Conservation (phyloP, 805 yeast species). For the Schwanniomyces polymorphus region DNA sequence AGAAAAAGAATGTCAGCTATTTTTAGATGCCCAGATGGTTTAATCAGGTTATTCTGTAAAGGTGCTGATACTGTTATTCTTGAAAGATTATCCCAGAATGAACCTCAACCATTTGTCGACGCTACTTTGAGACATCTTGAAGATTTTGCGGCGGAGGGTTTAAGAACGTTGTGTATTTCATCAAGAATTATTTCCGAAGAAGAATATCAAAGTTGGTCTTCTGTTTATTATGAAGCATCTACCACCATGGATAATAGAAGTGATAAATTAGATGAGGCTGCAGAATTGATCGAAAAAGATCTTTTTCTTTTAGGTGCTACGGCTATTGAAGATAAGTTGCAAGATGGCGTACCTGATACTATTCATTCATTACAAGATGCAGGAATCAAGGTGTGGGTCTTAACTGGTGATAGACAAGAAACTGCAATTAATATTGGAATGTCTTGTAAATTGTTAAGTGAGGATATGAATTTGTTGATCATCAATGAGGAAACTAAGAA, state of each 20-base stretch:
- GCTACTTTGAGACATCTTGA: slow-evolving; percentile 86
- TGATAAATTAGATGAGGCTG: slow-evolving; percentile 79
- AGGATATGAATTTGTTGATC: slow-evolving; percentile 91
- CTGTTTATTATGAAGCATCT: slow-evolving; percentile 72
- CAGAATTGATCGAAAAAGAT: slow-evolving; percentile 82
- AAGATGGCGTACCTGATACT: slow-evolving; percentile 98
- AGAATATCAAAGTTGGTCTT: slow-evolving; percentile 75
- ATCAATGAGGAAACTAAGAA: slow-evolving; percentile 83
- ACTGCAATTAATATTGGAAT: slow-evolving; percentile 98
- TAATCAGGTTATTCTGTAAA: slow-evolving; percentile 83
- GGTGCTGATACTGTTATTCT: slow-evolving; percentile 98
- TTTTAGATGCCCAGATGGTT: slow-evolving; percentile 91
- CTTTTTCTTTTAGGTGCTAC: slow-evolving; percentile 90
- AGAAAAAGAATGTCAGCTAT: slow-evolving; percentile 97
- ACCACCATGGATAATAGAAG: slow-evolving; percentile 76
- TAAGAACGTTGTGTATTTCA: slow-evolving; percentile 92
- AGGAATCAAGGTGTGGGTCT: slow-evolving; percentile 95
- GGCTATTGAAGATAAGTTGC: slow-evolving; percentile 96
- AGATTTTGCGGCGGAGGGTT: slow-evolving; percentile 95
- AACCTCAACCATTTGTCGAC: slow-evolving; percentile 72
- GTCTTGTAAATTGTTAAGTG: slow-evolving; percentile 92
- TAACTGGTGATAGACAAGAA: slow-evolving; percentile 98
- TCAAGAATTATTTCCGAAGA: slow-evolving; percentile 73
- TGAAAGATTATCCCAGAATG: slow-evolving; percentile 69
- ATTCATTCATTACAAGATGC: slow-evolving; percentile 94